These are phyloP conservation scores for Metschnikowia shivogae DNA, from an alignment of 805 yeast species.

Conservation along the genomic window DNA sequence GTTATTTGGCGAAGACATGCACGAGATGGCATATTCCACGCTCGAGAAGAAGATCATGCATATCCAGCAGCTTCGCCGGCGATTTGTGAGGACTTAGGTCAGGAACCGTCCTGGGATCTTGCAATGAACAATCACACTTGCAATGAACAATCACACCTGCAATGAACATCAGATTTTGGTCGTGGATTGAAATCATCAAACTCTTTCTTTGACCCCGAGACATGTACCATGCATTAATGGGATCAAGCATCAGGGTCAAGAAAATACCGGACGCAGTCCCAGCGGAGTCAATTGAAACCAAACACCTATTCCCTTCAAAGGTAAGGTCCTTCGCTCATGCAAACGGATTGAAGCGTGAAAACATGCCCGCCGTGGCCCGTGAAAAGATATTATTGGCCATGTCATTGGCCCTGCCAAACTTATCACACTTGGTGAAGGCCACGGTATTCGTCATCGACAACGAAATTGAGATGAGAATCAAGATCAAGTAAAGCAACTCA, in stretches of 20 bases:
- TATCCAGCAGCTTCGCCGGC: constrained; percentile 5
- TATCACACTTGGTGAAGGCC: constrained; percentile 90
- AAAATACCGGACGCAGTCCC: neutral
- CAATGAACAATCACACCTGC: neutral
- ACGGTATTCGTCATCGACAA: constrained; percentile 78
- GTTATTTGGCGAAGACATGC: neutral
- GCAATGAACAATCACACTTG: neutral
- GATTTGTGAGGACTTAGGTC: neutral
- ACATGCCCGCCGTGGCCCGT: constrained; percentile 43
- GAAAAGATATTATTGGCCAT: constrained; percentile 58
- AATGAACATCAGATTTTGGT: too few relatives aligned
- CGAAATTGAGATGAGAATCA: constrained; percentile 64
- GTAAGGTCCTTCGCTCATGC: constrained; percentile 3
- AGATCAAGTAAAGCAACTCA: constrained; percentile 60
- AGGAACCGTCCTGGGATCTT: neutral
- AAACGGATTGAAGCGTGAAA: constrained; percentile 47
- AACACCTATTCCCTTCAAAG: too few relatives aligned
- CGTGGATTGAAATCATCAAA: too few relatives aligned
- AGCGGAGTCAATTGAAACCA: too few relatives aligned
- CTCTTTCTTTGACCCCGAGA: too few relatives aligned
- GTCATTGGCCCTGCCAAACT: constrained; percentile 78
- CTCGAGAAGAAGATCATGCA: constrained; percentile 20
- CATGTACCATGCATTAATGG: too few relatives aligned
- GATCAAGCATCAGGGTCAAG: neutral
- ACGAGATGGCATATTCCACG: constrained; percentile 10